A percentile compares a stretch with the other conserved stretches of the same genome.
Evolutionary conservation across 495 filamentous ascomycete species (phyloP).

Genomic region (Clohesyomyces aquaticus): DNA sequence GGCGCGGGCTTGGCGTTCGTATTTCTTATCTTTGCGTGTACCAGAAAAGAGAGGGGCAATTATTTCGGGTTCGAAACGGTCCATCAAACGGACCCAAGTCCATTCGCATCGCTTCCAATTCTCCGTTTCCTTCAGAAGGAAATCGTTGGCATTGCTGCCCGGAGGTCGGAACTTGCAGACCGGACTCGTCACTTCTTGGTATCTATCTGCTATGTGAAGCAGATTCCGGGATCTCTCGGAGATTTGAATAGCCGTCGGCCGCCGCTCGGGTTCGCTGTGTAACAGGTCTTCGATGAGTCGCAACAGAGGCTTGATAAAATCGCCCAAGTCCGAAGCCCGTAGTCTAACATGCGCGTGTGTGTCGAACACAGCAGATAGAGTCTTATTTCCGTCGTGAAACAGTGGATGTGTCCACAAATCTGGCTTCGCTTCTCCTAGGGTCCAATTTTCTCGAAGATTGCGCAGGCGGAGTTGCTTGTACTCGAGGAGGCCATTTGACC

Average conservation of each 20-base stretch:
- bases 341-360: neutral
- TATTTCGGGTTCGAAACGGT: too few species aligned
- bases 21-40: too few species aligned
- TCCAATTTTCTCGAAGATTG: neutral
- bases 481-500: conserved; percentile 7
- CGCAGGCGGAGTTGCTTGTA: neutral
- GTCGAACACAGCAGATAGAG: neutral
- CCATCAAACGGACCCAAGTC: too few species aligned
- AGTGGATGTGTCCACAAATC: neutral
- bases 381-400: conserved; percentile 10
- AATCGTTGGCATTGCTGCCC: too few species aligned
- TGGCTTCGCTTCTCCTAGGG: neutral
- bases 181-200: neutral
- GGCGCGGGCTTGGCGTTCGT: too few species aligned
- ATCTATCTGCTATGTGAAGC: neutral
- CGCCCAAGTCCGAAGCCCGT: neutral
- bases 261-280: neutral
- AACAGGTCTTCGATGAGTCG: neutral
- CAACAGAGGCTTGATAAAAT: neutral
- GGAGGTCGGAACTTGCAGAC: neutral
- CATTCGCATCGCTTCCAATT: neutral
- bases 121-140: neutral
- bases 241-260: neutral
- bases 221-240: neutral
- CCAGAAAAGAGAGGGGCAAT: too few species aligned